Evolutionary conservation across 768 basidiomycete species (phyloP), one percentile per base, ranked within the genome.

Genomic region (Tricholomella constricta): DNA sequence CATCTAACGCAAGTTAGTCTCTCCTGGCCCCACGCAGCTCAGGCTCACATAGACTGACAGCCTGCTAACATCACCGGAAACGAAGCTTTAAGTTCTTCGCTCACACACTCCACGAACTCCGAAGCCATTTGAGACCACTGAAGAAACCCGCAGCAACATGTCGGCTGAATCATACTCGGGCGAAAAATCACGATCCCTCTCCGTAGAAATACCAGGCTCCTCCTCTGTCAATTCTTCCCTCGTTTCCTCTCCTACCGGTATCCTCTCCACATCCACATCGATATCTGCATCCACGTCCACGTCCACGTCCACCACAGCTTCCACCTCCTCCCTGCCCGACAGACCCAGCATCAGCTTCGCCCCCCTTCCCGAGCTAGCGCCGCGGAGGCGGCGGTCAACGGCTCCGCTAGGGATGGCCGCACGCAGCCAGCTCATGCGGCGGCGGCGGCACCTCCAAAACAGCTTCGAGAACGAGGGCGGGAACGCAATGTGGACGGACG

Each of bases 351-450:
- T 86, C 38, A 78, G 73, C 56, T 86, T 86, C 49, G 84, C 84
- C 1, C 84, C 84, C 0, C 68, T 86, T 20, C 84, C 84, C 1
- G 71, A 79, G 51, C 64, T 77, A 1, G 80, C 74, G 17, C 79
- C 79, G 2, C 73, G 76, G 19, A 77, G 76, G 58, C 76, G 79
- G 40, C 74, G 77, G 19, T 80, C 75, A 5, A 63, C 71, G 32
- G 69, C 72, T 4, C 84, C 84, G 5, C 67, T 85, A 3, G 84
- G 84, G 4, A 77, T 82, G 55, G 77, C 82, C 27, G 81, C 78
- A 1, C 76, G 79, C 6, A 68, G 69, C 10, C 69, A 73, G 54
- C 68, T 80, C 62, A 66, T 72, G 17, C 55, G 68, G 22, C 69
- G 74, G 40, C 64, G 72, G 34, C 62, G 62, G 45, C n/a, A 56